A percentile compares a stretch with the other conserved stretches of the same genome.
Evolutionary conservation across 2,329 filamentous ascomycete species (phyloP).

Genomic region (Neofusicoccum sp.): DNA sequence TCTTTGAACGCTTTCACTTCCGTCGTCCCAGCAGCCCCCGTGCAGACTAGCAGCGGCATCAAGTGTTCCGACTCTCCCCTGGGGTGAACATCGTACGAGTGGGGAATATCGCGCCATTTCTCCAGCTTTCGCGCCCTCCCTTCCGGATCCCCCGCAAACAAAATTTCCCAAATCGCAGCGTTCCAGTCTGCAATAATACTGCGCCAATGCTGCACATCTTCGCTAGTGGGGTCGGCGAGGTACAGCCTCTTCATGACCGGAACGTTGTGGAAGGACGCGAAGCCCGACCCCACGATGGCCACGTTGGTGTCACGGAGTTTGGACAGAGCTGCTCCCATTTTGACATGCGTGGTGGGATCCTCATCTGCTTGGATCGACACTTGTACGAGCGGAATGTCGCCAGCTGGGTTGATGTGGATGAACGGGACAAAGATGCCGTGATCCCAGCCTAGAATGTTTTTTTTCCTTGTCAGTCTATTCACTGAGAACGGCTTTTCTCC

Average conservation of each 20-base stretch:
- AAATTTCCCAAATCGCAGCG: conserved; percentile 33
- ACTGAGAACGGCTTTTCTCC: no score
- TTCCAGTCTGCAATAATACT: conserved; percentile 45
- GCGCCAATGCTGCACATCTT: no score
- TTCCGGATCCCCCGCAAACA: no score
- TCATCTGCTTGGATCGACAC: conserved; percentile 55
- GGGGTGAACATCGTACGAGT: conserved; percentile 56
- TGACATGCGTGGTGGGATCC: conserved; percentile 48
- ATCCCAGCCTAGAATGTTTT: conserved; percentile 50
- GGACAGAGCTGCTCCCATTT: conserved; percentile 54
- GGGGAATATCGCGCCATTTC: conserved; percentile 50
- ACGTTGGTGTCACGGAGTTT: conserved; percentile 52
- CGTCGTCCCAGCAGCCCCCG: conserved; percentile 52
- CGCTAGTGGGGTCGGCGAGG: no score
- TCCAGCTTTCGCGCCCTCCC: conserved; percentile 43
- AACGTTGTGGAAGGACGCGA: conserved; percentile 59
- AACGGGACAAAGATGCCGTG: conserved; percentile 62
- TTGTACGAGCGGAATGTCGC: conserved; percentile 55
- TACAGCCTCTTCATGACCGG: no score
- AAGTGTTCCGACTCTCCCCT: conserved; percentile 56
- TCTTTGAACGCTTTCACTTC: no score
- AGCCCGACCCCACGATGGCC: conserved; percentile 58
- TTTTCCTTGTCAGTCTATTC: no score
- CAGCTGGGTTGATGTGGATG: conserved; percentile 53
- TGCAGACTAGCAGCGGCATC: conserved; percentile 57